Percentiles rank a stretch among this genome's conserved stretches.
Conservation (phyloP, 2,329 filamentous ascomycete genomes). For the Amylocarpus encephaloides region DNA sequence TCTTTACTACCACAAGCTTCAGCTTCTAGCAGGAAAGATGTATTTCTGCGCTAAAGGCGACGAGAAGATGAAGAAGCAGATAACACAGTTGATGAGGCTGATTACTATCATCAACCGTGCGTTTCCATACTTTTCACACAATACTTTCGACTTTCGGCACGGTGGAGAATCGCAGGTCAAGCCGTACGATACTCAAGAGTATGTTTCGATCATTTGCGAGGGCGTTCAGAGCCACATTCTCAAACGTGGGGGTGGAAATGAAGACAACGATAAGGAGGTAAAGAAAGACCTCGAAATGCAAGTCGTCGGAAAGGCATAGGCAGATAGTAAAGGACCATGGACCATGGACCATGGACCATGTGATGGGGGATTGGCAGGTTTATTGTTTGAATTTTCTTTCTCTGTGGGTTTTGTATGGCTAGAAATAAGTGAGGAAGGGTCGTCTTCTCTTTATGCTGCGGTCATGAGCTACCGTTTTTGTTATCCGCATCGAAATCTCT, state of each 20-base stretch:
- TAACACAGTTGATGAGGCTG: not conserved
- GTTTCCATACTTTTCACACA: conserved; percentile 9
- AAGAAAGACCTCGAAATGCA: not conserved
- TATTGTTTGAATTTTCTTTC: too few species aligned
- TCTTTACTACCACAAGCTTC: not conserved
- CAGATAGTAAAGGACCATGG: too few species aligned
- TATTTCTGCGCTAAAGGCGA: not conserved
- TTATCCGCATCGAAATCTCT: too few species aligned
- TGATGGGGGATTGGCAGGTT: too few species aligned
- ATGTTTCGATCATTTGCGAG: conserved; percentile 6
- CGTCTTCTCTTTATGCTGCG: too few species aligned
- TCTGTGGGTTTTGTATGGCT: too few species aligned
- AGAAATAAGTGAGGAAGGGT: too few species aligned
- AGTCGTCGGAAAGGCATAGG: not conserved
- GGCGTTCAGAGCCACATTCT: conserved; percentile 6
- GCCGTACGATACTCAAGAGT: conserved; percentile 1
- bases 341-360: too few species aligned
- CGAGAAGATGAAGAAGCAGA: conserved; percentile 1
- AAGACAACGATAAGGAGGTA: not conserved
- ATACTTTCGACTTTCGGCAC: conserved; percentile 6
- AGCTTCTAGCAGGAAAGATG: not conserved
- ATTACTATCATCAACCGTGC: conserved; percentile 1
- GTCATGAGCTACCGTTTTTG: too few species aligned
- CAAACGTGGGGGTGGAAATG: not conserved
- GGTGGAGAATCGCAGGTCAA: not conserved